Conservation (phyloP, 2,329 filamentous ascomycete species). For the Talaromyces marneffei region DNA sequence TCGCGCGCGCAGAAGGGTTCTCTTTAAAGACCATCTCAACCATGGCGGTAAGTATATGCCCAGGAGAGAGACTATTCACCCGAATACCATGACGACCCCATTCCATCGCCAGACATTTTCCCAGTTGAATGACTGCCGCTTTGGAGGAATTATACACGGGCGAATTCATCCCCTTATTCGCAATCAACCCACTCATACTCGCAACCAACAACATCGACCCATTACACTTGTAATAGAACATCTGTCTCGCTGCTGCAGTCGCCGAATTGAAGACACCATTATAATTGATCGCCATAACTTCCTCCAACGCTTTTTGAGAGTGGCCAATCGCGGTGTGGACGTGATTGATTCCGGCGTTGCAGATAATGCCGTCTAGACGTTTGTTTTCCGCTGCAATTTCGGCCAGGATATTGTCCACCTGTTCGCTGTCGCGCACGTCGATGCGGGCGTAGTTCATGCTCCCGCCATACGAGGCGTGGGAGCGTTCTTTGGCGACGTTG, state of each 20-base stretch:
- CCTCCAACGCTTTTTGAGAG: slow-evolving; percentile 35
- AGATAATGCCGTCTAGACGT: slow-evolving; percentile 39
- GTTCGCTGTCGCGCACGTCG: slow-evolving; percentile 40
- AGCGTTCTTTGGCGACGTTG: slow-evolving; percentile 31
- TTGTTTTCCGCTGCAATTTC: slow-evolving; percentile 30
- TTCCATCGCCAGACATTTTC: slow-evolving; percentile 48
- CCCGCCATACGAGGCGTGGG: slow-evolving; percentile 33
- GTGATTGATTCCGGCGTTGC: slow-evolving; percentile 41
- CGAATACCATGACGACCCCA: slow-evolving; percentile 48
- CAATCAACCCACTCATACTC: slow-evolving; percentile 47
- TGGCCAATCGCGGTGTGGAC: slow-evolving; percentile 38
- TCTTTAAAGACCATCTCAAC: slow-evolving; percentile 71
- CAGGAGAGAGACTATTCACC: slow-evolving; percentile 51
- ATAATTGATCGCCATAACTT: slow-evolving; percentile 47
- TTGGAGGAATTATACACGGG: slow-evolving; percentile 51
- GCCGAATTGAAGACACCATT: slow-evolving; percentile 47
- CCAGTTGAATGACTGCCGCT: slow-evolving; percentile 49
- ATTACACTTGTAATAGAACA: slow-evolving; percentile 45
- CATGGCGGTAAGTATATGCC: slow-evolving; percentile 63
- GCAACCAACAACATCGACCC: slow-evolving; percentile 48
- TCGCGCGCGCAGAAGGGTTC: slow-evolving; percentile 55
- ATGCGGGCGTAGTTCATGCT: slow-evolving; percentile 43
- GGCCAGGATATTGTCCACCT: slow-evolving; percentile 32
- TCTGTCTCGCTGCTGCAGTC: slow-evolving; percentile 44
- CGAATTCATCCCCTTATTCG: slow-evolving; percentile 43